These are phyloP conservation scores for Cutaneotrichosporon sp. DNA, from an alignment of 1,284 basidiomycete genomes.

Conservation along the genomic window DNA sequence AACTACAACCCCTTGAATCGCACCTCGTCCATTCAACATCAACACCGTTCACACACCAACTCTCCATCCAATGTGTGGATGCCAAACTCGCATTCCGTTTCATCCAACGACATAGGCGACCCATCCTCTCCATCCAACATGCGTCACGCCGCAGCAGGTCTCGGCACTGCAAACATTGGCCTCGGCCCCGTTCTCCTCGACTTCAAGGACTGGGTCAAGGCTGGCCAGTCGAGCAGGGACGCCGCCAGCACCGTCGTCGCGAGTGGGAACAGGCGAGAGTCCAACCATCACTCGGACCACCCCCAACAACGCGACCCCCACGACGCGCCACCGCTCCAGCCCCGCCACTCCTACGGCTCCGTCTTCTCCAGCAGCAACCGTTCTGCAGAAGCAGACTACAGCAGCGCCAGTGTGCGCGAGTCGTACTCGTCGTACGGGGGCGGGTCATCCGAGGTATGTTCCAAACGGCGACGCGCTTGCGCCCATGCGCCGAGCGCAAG, in stretches of 20 bases:
- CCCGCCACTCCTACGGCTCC: conserved; percentile 2
- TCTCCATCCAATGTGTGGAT: conserved; percentile 10
- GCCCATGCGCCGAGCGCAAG: not conserved
- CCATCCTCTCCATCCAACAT: conserved; percentile 1
- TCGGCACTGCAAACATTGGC: conserved; percentile 18
- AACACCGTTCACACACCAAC: conserved; percentile 7
- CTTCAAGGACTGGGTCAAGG: conserved; percentile 30
- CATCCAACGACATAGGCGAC: conserved; percentile 8
- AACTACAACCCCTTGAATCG: not conserved
- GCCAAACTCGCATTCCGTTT: not conserved
- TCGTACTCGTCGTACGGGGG: conserved; percentile 3
- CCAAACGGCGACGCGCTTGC: not conserved
- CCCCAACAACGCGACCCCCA: not conserved
- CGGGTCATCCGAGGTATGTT: not conserved
- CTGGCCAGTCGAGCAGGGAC: conserved; percentile 17
- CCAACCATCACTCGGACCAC: not conserved
- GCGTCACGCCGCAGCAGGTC: conserved; percentile 7
- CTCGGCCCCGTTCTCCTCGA: conserved; percentile 27
- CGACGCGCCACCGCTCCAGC: not conserved
- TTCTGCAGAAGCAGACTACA: conserved; percentile 9
- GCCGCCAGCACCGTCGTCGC: conserved; percentile 3
- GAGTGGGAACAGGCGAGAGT: not conserved
- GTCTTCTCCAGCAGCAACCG: conserved; percentile 6
- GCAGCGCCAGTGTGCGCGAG: conserved; percentile 1
- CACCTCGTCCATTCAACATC: not conserved